Conservation (phyloP, 2,329 filamentous ascomycete species). For the Colletotrichum lindemuthianum region DNA sequence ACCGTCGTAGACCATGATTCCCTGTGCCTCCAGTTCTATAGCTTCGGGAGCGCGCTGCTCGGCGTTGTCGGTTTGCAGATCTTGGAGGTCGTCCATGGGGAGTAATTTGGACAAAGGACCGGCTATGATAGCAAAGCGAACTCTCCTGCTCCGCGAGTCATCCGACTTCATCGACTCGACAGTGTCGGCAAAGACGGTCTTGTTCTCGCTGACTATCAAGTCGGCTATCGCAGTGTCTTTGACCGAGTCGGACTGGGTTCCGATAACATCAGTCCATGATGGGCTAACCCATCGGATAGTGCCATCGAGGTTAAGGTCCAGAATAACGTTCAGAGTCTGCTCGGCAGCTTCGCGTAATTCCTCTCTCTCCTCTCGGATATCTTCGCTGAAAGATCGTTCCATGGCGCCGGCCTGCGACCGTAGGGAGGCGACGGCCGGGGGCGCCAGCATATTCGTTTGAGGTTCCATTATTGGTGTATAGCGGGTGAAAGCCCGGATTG, state of each 20-base stretch:
- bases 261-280: slow-evolving; percentile 94
- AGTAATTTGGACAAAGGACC: slow-evolving; percentile 75
- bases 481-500: slow-evolving; percentile 42
- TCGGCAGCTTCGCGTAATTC: slow-evolving; percentile 95
- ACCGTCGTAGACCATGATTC: slow-evolving; percentile 97
- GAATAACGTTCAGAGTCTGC: slow-evolving; percentile 94
- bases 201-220: slow-evolving; percentile 81
- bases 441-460: slow-evolving; percentile 56
- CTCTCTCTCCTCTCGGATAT: slow-evolving; percentile 92
- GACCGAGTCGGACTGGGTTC: slow-evolving; percentile 77
- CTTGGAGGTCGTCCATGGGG: slow-evolving; percentile 52
- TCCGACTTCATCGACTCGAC: slow-evolving; percentile 92
- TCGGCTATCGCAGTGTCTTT: slow-evolving; percentile 83
- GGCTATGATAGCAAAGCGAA: slow-evolving; percentile 80
- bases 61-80: slow-evolving; percentile 50
- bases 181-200: slow-evolving; percentile 81
- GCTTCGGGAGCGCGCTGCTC: slow-evolving; percentile 57
- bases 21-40: slow-evolving; percentile 91
- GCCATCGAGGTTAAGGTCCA: slow-evolving; percentile 91
- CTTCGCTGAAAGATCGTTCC: slow-evolving; percentile 79
- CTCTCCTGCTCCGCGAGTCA: slow-evolving; percentile 90
- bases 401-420: slow-evolving; percentile 62
- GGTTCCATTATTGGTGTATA: slow-evolving; percentile 55
- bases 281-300: slow-evolving; percentile 96
- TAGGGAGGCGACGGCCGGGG: slow-evolving; percentile 63